These are phyloP conservation scores for Trematosphaeria pertusa DNA, from an alignment of 2,329 filamentous ascomycete species.

Conservation along the genomic window DNA sequence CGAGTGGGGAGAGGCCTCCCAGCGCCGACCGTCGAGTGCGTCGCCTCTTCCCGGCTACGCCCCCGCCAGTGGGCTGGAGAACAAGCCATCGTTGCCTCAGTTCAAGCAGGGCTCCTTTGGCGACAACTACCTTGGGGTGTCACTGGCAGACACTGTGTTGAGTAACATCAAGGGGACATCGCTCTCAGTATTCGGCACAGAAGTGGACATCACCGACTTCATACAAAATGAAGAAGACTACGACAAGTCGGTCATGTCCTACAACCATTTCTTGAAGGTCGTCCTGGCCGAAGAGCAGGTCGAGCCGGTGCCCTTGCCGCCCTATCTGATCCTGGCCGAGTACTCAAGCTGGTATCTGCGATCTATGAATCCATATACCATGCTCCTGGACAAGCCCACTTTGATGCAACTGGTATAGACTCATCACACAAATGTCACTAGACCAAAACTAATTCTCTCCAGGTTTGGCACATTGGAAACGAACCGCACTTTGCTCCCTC, in stretches of 20 bases:
- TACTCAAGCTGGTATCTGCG: slow-evolving; percentile 80
- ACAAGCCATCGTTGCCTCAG: slow-evolving; percentile 47
- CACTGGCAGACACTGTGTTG: slow-evolving; percentile 67
- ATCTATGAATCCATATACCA: slow-evolving; percentile 73
- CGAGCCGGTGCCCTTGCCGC: slow-evolving; percentile 66
- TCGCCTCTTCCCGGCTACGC: slow-evolving; percentile 36
- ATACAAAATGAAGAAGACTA: slow-evolving; percentile 70
- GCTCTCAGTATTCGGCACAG: slow-evolving; percentile 79
- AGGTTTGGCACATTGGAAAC: slow-evolving; percentile 77
- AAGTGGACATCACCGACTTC: slow-evolving; percentile 79
- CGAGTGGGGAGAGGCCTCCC: slow-evolving; percentile 33
- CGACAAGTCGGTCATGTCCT: slow-evolving; percentile 66
- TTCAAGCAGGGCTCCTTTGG: slow-evolving; percentile 57
- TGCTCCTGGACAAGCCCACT: slow-evolving; percentile 77
- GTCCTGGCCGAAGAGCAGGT: slow-evolving; percentile 63
- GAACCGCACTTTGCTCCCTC: slow-evolving; percentile 69
- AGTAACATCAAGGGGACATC: slow-evolving; percentile 78
- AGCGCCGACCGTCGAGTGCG: slow-evolving; percentile 29
- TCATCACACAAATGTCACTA: neutral
- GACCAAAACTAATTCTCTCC: slow-evolving; percentile 23
- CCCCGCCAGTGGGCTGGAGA: slow-evolving; percentile 25
- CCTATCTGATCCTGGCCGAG: slow-evolving; percentile 67
- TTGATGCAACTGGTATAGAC: slow-evolving; percentile 71
- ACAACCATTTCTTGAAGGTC: slow-evolving; percentile 72
- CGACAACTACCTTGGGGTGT: slow-evolving; percentile 72